A percentile compares a stretch with the other conserved stretches of the same genome.
Evolutionary conservation across 2,329 filamentous ascomycete genomes (phyloP).

Genomic region (Monilinia fructicola): DNA sequence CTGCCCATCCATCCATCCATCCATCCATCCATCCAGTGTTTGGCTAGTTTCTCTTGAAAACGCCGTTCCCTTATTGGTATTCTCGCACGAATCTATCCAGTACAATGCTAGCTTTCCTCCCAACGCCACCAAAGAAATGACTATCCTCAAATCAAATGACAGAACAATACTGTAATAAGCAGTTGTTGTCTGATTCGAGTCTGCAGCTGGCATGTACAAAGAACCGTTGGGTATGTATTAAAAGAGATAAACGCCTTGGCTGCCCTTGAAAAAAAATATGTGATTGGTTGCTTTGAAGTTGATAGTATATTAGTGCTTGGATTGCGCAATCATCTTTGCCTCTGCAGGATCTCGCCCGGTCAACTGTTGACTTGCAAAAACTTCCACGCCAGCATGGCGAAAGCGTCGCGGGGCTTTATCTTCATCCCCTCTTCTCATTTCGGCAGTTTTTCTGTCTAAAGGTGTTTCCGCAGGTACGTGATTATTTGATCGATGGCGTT

Average conservation of each 20-base stretch:
- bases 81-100: neutral
- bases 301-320: neutral
- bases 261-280: neutral
- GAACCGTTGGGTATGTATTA: conserved; percentile 11
- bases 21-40: neutral
- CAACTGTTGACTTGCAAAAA: neutral
- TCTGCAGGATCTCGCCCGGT: conserved; percentile 8
- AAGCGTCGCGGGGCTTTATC: neutral
- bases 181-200: neutral
- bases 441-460: neutral
- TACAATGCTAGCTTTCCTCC: neutral
- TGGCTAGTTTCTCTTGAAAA: neutral
- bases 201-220: conserved; percentile 3
- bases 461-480: neutral
- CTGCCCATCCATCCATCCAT: neutral
- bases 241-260: conserved; percentile 9
- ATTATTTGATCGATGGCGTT: neutral
- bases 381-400: neutral
- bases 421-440: neutral
- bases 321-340: conserved; percentile 3
- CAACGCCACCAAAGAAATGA: neutral
- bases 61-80: neutral
- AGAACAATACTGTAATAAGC: neutral
- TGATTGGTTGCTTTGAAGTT: neutral
- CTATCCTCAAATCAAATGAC: neutral